Evolutionary conservation across 805 yeast species (phyloP), one percentile per base, ranked within the genome.

Genomic region (Metschnikowia anglica): DNA sequence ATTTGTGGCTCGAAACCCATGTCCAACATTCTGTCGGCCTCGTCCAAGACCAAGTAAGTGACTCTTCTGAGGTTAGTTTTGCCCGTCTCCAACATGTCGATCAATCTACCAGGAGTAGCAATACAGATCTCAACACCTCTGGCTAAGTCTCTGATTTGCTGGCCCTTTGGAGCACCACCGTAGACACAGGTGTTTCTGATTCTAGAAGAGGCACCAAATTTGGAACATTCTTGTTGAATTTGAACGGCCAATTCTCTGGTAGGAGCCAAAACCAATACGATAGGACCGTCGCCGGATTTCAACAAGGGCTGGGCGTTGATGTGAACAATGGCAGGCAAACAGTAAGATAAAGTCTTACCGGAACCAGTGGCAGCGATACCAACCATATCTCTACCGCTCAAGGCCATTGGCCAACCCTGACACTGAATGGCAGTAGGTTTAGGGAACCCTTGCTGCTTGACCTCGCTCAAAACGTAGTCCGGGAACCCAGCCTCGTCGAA

Each of bases 321-420:
- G 72, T 91, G 99, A 45, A 91, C 96, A 63, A 93, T 93, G 53
- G 93, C 85, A 53, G 99, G 99, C 62, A 93, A 77, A 76, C 97
- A 88, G 77, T 91, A 93, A 31, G 97, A 88, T 59, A 93, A 77
- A 50, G 99, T 93, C 77, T 93, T 93, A 78, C 99, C 99, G 43
- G 97, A 90, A 72, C 99, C 99, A 55, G 99, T 93, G 56, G 97
- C 85, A 44, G 99, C 98, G 66, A 93, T 85, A 78, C 99, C 99
- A 70, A 93, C 87, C 91, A 93, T 85, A 67, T 93, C 98, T 74
- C 98, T 88, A 76, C 99, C 99, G 58, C 91, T 82, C 46, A 90
- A 76, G 61, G 99, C 99, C 99, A 93, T 93, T 52, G 99, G 99
- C 99, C 99, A 93, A 75, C 99, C 99, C 76, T 93, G 99, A 70